Evolutionary conservation across 352 stramenopile species (phyloP).

Genomic region (Peronosclerospora sorghi): DNA sequence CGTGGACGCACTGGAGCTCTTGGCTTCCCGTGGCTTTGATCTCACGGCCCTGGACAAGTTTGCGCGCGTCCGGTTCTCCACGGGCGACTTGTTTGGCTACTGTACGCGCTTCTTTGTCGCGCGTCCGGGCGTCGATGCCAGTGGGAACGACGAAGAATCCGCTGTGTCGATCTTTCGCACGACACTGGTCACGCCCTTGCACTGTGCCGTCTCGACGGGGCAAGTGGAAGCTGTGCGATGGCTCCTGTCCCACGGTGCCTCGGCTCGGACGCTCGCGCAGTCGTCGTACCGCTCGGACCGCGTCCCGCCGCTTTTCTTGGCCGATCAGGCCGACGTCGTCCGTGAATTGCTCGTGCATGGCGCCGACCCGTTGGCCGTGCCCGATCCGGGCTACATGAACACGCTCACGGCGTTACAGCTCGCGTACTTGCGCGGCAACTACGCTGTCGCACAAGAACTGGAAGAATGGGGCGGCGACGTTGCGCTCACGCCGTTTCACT

Average conservation of each 20-base stretch:
- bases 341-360: slow-evolving; percentile 49
- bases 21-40: slow-evolving; percentile 43
- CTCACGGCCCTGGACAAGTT: slow-evolving; percentile 70
- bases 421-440: slow-evolving; percentile 68
- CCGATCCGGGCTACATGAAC: slow-evolving; percentile 73
- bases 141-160: slow-evolving; percentile 39
- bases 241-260: slow-evolving; percentile 51
- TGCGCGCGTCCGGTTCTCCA: slow-evolving; percentile 63
- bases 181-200: slow-evolving; percentile 69
- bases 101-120: slow-evolving; percentile 64
- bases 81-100: slow-evolving; percentile 75
- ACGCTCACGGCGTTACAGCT: slow-evolving; percentile 69
- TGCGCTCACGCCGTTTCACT: slow-evolving; percentile 68
- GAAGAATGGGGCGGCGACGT: slow-evolving; percentile 77
- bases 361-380: slow-evolving; percentile 51
- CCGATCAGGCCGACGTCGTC: slow-evolving; percentile 54
- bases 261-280: slow-evolving; percentile 31
- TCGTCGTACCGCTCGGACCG: slow-evolving; percentile 67
- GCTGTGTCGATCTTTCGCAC: slow-evolving; percentile 72
- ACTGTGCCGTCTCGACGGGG: slow-evolving; percentile 65
- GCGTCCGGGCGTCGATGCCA: slow-evolving; percentile 23
- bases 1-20: slow-evolving; percentile 47
- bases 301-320: slow-evolving; percentile 64
- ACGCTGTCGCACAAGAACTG: slow-evolving; percentile 58
- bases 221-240: slow-evolving; percentile 59